Evolutionary conservation across 495 filamentous ascomycete species (phyloP).

Genomic region (Sphaerosporella brunnea): DNA sequence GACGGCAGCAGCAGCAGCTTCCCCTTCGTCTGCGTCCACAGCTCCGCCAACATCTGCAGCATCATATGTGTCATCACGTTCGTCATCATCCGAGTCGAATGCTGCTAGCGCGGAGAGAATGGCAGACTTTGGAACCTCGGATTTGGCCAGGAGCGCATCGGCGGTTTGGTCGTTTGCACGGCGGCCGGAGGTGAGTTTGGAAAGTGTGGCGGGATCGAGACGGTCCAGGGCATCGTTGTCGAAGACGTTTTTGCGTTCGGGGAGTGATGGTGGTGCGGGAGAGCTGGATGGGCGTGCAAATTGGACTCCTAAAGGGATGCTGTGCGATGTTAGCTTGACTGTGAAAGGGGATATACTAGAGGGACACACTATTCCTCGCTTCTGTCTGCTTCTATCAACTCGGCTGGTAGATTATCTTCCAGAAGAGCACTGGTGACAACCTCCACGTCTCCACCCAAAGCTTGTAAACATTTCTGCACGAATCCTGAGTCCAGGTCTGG

Average conservation of each 20-base stretch:
- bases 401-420: slow-evolving; percentile 55
- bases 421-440: slow-evolving; percentile 67
- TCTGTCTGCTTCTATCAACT: slow-evolving; percentile 39
- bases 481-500: slow-evolving; percentile 75
- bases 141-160: slow-evolving; percentile 38
- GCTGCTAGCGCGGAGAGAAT: slow-evolving; percentile 80
- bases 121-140: slow-evolving; percentile 56
- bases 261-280: slow-evolving; percentile 24
- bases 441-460: slow-evolving; percentile 61
- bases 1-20: slow-evolving; percentile 29
- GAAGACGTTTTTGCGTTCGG: slow-evolving; percentile 45
- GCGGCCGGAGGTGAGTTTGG: slow-evolving; percentile 59
- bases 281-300: slow-evolving; percentile 4
- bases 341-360: slow-evolving; percentile 15
- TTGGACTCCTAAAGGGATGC: slow-evolving; percentile 23
- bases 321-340: slow-evolving; percentile 27
- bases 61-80: slow-evolving; percentile 95
- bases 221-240: slow-evolving; percentile 67
- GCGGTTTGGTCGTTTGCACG: slow-evolving; percentile 44
- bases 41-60: slow-evolving; percentile 76
- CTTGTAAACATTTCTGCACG: slow-evolving; percentile 57
- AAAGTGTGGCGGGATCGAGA: slow-evolving; percentile 39
- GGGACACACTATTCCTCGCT: slow-evolving; percentile 35
- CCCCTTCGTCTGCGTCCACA: slow-evolving; percentile 37
- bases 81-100: slow-evolving; percentile 90